phyloP scores from a whole-genome alignment of 331 rosid genomes.

The Arachis monticola region DNA sequence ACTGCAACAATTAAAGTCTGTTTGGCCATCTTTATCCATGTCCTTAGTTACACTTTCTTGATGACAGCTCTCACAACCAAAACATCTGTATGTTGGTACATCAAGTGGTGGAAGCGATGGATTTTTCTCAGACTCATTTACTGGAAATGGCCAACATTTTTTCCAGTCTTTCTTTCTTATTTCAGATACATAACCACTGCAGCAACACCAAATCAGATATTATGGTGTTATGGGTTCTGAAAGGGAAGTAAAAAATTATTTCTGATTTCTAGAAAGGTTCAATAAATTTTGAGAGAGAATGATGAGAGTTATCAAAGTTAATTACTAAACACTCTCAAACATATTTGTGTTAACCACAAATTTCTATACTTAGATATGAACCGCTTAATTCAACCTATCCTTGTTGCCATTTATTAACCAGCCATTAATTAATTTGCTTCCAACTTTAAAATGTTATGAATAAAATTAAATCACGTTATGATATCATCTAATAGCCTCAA shows the following conservation, averaged over 20 bases:
- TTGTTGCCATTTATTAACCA: slow-evolving; percentile 14
- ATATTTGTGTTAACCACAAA: slow-evolving; percentile 5
- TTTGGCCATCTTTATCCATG: slow-evolving; percentile 39
- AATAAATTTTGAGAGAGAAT: background rate
- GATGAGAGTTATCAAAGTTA: background rate
- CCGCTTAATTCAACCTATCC: slow-evolving; percentile 28
- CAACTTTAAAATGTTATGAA: background rate
- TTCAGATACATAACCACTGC: slow-evolving; percentile 89
- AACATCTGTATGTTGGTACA: slow-evolving; percentile 65
- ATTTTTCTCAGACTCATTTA: slow-evolving; percentile 56
- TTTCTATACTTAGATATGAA: slow-evolving; percentile 31
- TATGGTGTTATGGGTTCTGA: slow-evolving; percentile 26
- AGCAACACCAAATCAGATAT: slow-evolving; percentile 37
- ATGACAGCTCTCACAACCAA: slow-evolving; percentile 56
- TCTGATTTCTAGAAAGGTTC: slow-evolving; percentile 18
- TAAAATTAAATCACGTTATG: slow-evolving; percentile 25
- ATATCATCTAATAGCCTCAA: slow-evolving; percentile 4
- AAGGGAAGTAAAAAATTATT: slow-evolving; percentile 33
- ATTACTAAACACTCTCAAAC: slow-evolving; percentile 12
- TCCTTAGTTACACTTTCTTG: slow-evolving; percentile 47
- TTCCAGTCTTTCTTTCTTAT: slow-evolving; percentile 81
- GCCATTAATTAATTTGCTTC: slow-evolving; percentile 1
- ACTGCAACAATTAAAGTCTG: slow-evolving; percentile 29
- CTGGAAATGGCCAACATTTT: slow-evolving; percentile 80
- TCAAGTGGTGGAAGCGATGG: slow-evolving; percentile 63